phyloP scores from a whole-genome alignment of 768 basidiomycete genomes.

The Suillus brevipes region DNA sequence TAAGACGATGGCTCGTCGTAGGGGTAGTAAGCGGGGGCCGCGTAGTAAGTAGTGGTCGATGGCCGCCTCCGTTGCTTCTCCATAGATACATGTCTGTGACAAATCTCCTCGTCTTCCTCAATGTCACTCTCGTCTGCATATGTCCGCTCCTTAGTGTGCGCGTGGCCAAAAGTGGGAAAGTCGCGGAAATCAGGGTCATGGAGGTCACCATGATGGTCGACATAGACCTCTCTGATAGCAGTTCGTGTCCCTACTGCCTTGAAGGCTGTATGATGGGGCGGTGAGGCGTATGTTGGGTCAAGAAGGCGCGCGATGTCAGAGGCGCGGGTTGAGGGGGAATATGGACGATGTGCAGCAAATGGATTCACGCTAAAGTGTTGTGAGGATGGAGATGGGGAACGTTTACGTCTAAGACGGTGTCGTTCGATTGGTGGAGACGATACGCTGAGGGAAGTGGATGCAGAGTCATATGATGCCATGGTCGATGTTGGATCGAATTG shows the following conservation, averaged over 20 bases:
- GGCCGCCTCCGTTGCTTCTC: conserved; percentile 27
- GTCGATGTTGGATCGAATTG: conserved; percentile 11
- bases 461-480: conserved; percentile 22
- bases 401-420: conserved; percentile 26
- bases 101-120: conserved; percentile 31
- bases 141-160: conserved; percentile 31
- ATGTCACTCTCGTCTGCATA: conserved; percentile 31
- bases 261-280: conserved; percentile 28
- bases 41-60: conserved; percentile 20
- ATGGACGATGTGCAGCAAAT: conserved; percentile 23
- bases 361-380: conserved; percentile 12
- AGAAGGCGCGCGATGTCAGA: conserved; percentile 63
- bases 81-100: conserved; percentile 18
- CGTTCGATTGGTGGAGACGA: conserved; percentile 20
- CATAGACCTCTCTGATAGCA: conserved; percentile 41
- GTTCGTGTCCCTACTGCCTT: conserved; percentile 20
- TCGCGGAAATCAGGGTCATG: conserved; percentile 71
- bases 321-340: conserved; percentile 40
- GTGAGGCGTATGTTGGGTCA: conserved; percentile 59
- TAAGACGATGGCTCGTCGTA: conserved; percentile 33
- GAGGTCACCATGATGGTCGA: conserved; percentile 60
- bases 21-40: conserved; percentile 25
- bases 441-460: conserved; percentile 20
- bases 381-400: conserved; percentile 31
- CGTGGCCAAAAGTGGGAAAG: conserved; percentile 45